phyloP scores from a whole-genome alignment of 148 eudicot species.

The Amaranthus hypochondriacus region DNA sequence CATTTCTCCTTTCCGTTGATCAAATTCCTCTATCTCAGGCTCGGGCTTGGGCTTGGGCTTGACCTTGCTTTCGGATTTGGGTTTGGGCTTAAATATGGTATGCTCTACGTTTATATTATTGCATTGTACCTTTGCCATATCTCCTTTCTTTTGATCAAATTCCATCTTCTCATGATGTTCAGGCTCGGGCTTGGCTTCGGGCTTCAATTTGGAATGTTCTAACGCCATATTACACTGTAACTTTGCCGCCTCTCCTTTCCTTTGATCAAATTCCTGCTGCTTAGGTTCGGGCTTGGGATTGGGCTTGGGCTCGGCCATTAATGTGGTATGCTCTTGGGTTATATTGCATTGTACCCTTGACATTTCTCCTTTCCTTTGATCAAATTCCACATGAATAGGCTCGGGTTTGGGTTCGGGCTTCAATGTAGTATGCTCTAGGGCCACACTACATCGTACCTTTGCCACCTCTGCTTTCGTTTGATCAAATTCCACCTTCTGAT shows the following conservation, averaged over 20 bases:
- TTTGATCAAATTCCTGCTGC: not conserved
- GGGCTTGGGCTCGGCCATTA: no score
- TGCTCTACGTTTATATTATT: no score
- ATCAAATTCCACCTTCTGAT: not conserved
- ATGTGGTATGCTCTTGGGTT: no score
- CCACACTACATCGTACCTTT: not conserved
- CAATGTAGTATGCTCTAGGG: no score
- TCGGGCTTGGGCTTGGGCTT: constrained; percentile 4
- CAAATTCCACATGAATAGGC: not conserved
- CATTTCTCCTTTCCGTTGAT: not conserved
- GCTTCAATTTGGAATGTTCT: no score
- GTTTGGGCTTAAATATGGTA: not conserved
- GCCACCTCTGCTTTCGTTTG: not conserved
- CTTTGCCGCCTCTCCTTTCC: not conserved
- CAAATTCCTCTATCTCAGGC: no score
- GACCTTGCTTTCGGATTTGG: not conserved
- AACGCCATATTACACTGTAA: not conserved
- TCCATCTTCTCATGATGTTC: not conserved
- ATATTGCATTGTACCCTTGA: no score
- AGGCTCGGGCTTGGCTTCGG: not conserved
- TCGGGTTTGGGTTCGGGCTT: not conserved
- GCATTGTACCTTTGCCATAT: no score
- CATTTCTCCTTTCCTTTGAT: no score
- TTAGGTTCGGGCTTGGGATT: no score
- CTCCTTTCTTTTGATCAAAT: not conserved